Evolutionary conservation across 805 yeast species (phyloP).

Genomic region (Ogataea henricii): DNA sequence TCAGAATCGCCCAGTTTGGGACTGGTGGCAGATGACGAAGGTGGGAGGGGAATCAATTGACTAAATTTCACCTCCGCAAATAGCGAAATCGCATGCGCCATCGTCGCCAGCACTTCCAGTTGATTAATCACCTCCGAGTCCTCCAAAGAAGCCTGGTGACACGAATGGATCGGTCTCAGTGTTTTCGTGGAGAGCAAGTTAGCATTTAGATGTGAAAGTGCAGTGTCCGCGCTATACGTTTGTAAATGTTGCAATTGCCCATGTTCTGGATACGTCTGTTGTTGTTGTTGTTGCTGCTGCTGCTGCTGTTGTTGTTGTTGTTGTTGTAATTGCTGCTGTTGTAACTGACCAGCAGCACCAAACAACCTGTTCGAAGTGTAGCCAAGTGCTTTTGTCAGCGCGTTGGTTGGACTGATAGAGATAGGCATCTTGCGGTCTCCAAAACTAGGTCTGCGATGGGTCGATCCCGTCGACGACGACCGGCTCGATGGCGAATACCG

Average conservation of each 20-base stretch:
- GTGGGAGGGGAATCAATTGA: slow-evolving; percentile 79
- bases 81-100: slow-evolving; percentile 83
- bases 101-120: slow-evolving; percentile 79
- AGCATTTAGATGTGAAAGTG: slow-evolving; percentile 19
- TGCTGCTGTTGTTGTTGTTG: slow-evolving; percentile 15
- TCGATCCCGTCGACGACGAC: slow-evolving; percentile 48
- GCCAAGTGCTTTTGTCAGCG: slow-evolving; percentile 83
- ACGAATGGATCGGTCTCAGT: slow-evolving; percentile 30
- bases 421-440: slow-evolving; percentile 66
- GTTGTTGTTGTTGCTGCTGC: slow-evolving; percentile 4
- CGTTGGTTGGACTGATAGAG: slow-evolving; percentile 80
- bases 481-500: slow-evolving; percentile 43
- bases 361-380: slow-evolving; percentile 86
- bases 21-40: slow-evolving; percentile 38
- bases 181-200: slow-evolving; percentile 20
- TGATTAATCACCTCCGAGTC: slow-evolving; percentile 44
- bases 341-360: slow-evolving; percentile 43
- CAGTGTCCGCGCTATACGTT: slow-evolving; percentile 16
- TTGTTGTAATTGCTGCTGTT: slow-evolving; percentile 13
- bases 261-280: neutral
- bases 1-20: slow-evolving; percentile 21
- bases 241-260: slow-evolving; percentile 17
- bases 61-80: slow-evolving; percentile 90
- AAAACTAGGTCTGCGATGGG: slow-evolving; percentile 59
- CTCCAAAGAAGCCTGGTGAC: slow-evolving; percentile 25